phyloP scores from a whole-genome alignment of 208 protist species.

The Trichomonas gallinae region DNA sequence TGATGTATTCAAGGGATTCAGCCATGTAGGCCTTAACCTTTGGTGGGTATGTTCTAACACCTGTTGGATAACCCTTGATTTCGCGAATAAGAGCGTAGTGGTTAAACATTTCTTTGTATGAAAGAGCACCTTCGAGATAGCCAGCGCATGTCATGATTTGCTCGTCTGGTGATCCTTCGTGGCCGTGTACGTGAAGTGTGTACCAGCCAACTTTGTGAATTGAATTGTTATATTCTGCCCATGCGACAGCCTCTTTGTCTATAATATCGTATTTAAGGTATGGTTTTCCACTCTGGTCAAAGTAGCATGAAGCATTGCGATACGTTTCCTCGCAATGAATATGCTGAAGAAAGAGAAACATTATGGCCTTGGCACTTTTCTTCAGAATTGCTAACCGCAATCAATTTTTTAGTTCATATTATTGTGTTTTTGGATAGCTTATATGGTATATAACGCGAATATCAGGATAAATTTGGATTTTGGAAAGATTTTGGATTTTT shows the following conservation, averaged over 20 bases:
- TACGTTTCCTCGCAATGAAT: neutral
- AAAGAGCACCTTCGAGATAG: neutral
- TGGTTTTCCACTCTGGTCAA: neutral
- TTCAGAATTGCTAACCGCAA: neutral
- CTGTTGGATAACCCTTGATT: neutral
- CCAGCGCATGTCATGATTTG: neutral
- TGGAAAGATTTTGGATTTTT: too few relatives aligned
- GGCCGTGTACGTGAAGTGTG: neutral
- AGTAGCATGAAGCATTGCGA: neutral
- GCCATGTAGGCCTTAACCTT: neutral
- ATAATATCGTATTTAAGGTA: neutral
- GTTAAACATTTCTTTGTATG: neutral
- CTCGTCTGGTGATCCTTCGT: neutral
- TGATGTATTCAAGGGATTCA: neutral
- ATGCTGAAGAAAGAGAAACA: neutral
- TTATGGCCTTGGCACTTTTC: neutral
- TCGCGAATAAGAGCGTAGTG: neutral
- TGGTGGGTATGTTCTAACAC: neutral
- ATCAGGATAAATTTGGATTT: too few relatives aligned
- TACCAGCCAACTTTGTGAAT: neutral
- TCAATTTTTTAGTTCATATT: neutral
- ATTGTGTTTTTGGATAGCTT: neutral
- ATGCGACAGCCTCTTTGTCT: neutral
- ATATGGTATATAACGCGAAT: too few relatives aligned
- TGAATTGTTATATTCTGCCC: neutral